Conservation (phyloP, 148 eudicot genomes). For the Nepenthes mirabilis region DNA sequence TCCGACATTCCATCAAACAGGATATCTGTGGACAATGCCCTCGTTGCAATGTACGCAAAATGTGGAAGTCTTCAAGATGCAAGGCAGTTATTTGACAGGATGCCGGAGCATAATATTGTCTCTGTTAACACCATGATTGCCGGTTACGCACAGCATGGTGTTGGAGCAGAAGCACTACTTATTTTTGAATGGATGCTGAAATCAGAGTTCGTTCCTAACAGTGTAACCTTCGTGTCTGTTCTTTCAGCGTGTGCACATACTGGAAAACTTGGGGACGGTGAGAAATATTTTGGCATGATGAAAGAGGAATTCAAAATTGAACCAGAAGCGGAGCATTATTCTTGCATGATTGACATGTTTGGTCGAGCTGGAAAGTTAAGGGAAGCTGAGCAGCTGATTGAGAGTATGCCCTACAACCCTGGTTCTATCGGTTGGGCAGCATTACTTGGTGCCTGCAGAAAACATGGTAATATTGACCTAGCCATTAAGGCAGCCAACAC, state of each 20-base stretch:
- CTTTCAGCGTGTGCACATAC: slow-evolving; percentile 80
- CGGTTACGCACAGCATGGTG: slow-evolving; percentile 72
- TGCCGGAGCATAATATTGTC: slow-evolving; percentile 59
- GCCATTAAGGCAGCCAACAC: slow-evolving; percentile 59
- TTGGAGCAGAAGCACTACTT: slow-evolving; percentile 37
- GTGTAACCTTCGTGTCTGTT: slow-evolving; percentile 56
- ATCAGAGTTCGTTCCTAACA: slow-evolving; percentile 27
- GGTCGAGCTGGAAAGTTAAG: slow-evolving; percentile 62
- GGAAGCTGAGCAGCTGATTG: slow-evolving; percentile 50
- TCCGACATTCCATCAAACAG: slow-evolving; percentile 52
- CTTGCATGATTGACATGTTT: slow-evolving; percentile 83
- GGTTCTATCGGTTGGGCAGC: slow-evolving; percentile 62
- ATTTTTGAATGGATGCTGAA: slow-evolving; percentile 58
- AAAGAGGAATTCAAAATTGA: slow-evolving; percentile 30
- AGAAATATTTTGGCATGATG: slow-evolving; percentile 46
- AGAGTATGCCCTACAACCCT: slow-evolving; percentile 52
- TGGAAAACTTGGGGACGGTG: slow-evolving; percentile 57
- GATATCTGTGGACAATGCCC: slow-evolving; percentile 54
- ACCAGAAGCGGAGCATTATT: slow-evolving; percentile 59
- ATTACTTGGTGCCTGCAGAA: slow-evolving; percentile 64
- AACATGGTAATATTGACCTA: slow-evolving; percentile 47
- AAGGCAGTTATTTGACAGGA: slow-evolving; percentile 50
- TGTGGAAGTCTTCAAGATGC: slow-evolving; percentile 71
- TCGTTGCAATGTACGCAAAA: slow-evolving; percentile 68
- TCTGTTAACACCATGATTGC: slow-evolving; percentile 66